A percentile compares a stretch with the other conserved stretches of the same genome.
Conservation (phyloP, 2,329 filamentous ascomycete species). For the Aspergillus fumigatus region DNA sequence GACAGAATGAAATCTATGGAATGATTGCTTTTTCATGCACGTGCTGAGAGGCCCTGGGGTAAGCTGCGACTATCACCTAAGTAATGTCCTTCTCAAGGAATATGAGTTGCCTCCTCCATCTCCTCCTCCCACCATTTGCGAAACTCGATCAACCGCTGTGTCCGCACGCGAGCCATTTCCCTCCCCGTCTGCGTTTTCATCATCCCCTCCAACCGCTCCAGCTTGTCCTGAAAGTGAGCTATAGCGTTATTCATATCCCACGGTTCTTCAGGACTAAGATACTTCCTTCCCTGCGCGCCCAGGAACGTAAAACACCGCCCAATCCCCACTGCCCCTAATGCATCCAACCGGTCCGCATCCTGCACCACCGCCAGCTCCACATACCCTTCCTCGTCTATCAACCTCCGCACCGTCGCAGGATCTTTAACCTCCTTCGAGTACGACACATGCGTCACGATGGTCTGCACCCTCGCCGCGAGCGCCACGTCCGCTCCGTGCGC, state of each 20-base stretch:
- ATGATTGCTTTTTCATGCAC: slow-evolving; percentile 2
- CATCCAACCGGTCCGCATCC: slow-evolving; percentile 89
- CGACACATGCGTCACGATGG: slow-evolving; percentile 70
- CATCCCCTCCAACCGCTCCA: slow-evolving; percentile 58
- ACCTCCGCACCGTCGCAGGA: slow-evolving; percentile 53
- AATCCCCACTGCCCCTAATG: slow-evolving; percentile 81
- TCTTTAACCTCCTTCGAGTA: slow-evolving; percentile 69
- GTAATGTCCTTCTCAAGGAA: background rate
- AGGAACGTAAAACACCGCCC: slow-evolving; percentile 73
- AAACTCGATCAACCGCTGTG: slow-evolving; percentile 47
- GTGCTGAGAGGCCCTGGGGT: background rate
- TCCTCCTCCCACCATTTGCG: slow-evolving; percentile 54
- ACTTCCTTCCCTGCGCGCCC: slow-evolving; percentile 48
- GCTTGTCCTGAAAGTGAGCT: slow-evolving; percentile 71
- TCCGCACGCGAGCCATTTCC: slow-evolving; percentile 46
- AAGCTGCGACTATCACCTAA: background rate
- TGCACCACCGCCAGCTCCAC: slow-evolving; percentile 82
- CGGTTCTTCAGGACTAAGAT: slow-evolving; percentile 13
- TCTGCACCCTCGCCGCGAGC: slow-evolving; percentile 64
- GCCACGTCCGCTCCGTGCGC: slow-evolving; percentile 48
- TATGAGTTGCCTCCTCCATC: slow-evolving; percentile 14
- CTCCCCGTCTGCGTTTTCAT: slow-evolving; percentile 57
- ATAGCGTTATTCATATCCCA: slow-evolving; percentile 61
- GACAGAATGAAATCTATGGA: slow-evolving; percentile 3
- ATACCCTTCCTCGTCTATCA: slow-evolving; percentile 54